These are phyloP conservation scores for Artemisia argyi DNA, from an alignment of 129 eudicot species.

Conservation along the genomic window DNA sequence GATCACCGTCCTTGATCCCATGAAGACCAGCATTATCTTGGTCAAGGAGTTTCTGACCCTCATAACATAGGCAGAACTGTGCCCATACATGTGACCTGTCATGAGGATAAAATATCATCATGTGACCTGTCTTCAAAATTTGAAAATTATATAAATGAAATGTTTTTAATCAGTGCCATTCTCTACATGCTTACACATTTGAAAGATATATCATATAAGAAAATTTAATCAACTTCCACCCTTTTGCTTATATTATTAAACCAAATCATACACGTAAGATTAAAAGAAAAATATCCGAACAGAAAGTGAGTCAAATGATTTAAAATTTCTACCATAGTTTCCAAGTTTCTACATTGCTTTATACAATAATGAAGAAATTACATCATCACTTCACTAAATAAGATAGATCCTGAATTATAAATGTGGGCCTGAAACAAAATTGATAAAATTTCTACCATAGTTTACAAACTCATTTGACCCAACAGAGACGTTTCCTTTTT, in stretches of 20 bases:
- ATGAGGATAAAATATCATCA: conserved; percentile 16
- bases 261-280: background rate
- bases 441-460: background rate
- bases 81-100: conserved; percentile 83
- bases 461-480: background rate
- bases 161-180: background rate
- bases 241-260: background rate
- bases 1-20: conserved; percentile 70
- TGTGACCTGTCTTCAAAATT: background rate
- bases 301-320: too few species aligned
- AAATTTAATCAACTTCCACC: conserved; percentile 3
- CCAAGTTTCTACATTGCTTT: too few species aligned
- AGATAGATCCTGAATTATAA: too few species aligned
- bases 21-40: conserved; percentile 34
- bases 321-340: too few species aligned
- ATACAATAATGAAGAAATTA: too few species aligned
- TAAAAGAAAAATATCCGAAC: too few species aligned
- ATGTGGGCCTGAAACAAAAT: background rate
- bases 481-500: background rate
- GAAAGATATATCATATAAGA: background rate
- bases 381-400: too few species aligned
- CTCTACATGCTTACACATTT: background rate
- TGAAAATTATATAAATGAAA: too few species aligned
- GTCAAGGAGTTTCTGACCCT: conserved; percentile 63
- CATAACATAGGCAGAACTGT: conserved; percentile 66